phyloP scores from a whole-genome alignment of 1,284 basidiomycete species.

The Porogramme epimiltina region DNA sequence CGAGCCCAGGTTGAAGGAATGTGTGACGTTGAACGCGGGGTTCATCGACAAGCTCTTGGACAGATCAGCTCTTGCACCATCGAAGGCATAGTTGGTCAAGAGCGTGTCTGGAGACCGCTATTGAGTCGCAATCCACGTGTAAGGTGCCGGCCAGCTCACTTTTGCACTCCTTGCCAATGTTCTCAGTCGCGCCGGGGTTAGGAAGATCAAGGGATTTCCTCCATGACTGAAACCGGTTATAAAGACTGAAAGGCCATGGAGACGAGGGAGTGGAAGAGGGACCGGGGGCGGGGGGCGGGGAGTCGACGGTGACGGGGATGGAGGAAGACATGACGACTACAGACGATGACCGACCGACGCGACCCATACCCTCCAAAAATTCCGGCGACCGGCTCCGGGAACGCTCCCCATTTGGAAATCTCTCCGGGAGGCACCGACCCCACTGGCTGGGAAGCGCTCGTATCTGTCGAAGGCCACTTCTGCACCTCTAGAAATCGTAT shows the following conservation, averaged over 20 bases:
- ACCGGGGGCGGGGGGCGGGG: constrained; percentile 15
- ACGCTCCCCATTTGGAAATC: constrained; percentile 16
- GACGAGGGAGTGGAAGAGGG: constrained; percentile 20
- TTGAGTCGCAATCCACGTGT: constrained; percentile 1
- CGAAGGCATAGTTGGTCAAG: constrained; percentile 94
- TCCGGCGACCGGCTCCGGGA: constrained; percentile 13
- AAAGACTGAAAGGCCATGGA: constrained; percentile 58
- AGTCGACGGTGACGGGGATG: constrained; percentile 20
- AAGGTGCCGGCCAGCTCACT: constrained; percentile 43
- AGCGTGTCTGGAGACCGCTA: constrained; percentile 68
- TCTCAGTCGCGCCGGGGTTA: constrained; percentile 90
- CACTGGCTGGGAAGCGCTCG: too few relatives aligned
- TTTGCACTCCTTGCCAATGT: constrained; percentile 89
- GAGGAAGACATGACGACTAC: constrained; percentile 27
- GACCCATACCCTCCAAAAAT: constrained; percentile 18
- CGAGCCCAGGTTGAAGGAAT: constrained; percentile 90
- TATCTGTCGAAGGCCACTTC: too few relatives aligned
- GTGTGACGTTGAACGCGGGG: constrained; percentile 97
- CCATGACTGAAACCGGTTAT: constrained; percentile 79
- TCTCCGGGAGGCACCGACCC: not conserved
- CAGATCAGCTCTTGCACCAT: constrained; percentile 95
- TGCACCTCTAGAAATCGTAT: too few relatives aligned
- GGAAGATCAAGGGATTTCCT: constrained; percentile 78
- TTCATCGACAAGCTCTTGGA: constrained; percentile 92
- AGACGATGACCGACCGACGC: constrained; percentile 20